Evolutionary conservation across 768 basidiomycete genomes (phyloP).

Genomic region (Pisolithus microcarpus): DNA sequence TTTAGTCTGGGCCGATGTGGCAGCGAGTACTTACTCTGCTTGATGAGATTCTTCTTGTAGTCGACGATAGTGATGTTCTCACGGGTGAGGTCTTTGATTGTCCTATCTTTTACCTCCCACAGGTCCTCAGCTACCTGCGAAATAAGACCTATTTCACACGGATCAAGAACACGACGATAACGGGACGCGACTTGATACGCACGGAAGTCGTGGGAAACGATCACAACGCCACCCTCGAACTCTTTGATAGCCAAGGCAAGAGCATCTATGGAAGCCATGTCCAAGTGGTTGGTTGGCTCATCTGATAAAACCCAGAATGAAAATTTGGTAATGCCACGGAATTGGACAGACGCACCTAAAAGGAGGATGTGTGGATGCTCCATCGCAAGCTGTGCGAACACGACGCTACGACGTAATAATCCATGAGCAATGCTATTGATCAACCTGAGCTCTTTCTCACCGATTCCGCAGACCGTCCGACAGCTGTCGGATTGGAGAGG

Average conservation of each 20-base stretch:
- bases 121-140: conserved; percentile 97
- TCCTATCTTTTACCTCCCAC: conserved; percentile 96
- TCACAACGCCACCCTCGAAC: conserved; percentile 96
- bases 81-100: conserved; percentile 88
- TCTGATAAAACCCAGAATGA: conserved; percentile 35
- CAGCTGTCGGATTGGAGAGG: conserved; percentile 85
- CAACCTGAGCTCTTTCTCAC: conserved; percentile 32
- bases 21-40: conserved; percentile 52
- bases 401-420: conserved; percentile 50
- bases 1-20: not conserved
- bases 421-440: conserved; percentile 10
- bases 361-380: conserved; percentile 94
- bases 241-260: conserved; percentile 93
- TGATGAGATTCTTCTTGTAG: conserved; percentile 85
- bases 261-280: conserved; percentile 97
- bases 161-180: conserved; percentile 6
- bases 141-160: conserved; percentile 64
- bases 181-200: conserved; percentile 26
- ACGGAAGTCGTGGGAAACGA: conserved; percentile 99
- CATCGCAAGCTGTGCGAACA: conserved; percentile 95
- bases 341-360: conserved; percentile 45
- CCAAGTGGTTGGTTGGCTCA: conserved; percentile 96
- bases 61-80: conserved; percentile 85
- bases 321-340: conserved; percentile 4
- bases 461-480: conserved; percentile 96